Base-by-base conservation (phyloP, 495 filamentous ascomycete species). In the Daldinia vernicosa region DNA sequence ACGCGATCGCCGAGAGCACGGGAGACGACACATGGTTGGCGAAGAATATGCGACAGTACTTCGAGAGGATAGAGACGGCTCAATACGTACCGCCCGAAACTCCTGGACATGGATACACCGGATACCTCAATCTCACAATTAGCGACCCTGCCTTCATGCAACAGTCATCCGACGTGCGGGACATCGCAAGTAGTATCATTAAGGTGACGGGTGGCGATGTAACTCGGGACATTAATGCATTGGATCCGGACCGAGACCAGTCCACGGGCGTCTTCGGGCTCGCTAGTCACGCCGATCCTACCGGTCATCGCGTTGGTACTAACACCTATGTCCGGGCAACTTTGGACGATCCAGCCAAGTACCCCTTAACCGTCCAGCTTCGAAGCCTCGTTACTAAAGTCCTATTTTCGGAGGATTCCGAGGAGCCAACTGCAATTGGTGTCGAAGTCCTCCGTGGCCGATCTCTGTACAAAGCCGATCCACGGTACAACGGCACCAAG, bases 351-450 rank as follows among this genome's bases (percentile, higher is more conserved):
- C 76, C 80, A 6, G 78, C 76, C 40, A 80, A 83, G 37, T 83
- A 78, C 45, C 80, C 81, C 8, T 61, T 85, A 22, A 84, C 82
- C 0, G 65, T 85, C n/a, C 72, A 81, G 67, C 80, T 84, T 9
- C 77, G 83, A 68, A 80, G 80, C 9, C 76, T 86, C 37, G 84
- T 81, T 2, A 86, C 84, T 33, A 78, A 75, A 19, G 78, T 86
- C 0, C 58, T 85, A n/a, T 83, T 86, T 63, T 56, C 62, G 19
- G 66, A 73, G 15, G 69, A 74, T 35, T 58, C 65, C 51, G 60
- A 66, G 22, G 68, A 66, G 14, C 81, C 80, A 22, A 75, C 70
- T 1, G 83, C 83, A 8, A 78, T 83, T 57, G 83, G 83, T 15
- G 82, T 85, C 14, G 81, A 84, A 47, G 75, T 83, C 33, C 75